These are phyloP conservation scores for Capsella bursapastoris DNA, from an alignment of 345 rosid genomes.

Conservation along the genomic window DNA sequence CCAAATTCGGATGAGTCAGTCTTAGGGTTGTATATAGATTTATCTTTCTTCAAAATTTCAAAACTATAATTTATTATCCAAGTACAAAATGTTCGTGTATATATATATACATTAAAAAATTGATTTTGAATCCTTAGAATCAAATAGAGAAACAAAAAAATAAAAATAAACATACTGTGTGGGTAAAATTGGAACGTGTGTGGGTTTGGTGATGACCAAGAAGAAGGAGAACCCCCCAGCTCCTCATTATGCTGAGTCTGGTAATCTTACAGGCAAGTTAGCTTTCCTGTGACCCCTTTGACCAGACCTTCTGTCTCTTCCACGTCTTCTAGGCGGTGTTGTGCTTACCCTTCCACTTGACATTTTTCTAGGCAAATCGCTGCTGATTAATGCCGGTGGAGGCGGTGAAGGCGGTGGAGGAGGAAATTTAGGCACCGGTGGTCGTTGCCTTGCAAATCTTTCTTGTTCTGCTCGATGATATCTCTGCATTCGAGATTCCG, in stretches of 20 bases:
- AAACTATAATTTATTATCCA: slow-evolving; percentile 44
- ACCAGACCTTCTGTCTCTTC: slow-evolving; percentile 62
- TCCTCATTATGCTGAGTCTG: slow-evolving; percentile 31
- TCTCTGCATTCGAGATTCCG: slow-evolving; percentile 57
- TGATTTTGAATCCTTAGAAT: slow-evolving; percentile 47
- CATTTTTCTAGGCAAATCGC: slow-evolving; percentile 46
- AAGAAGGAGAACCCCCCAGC: slow-evolving; percentile 21
- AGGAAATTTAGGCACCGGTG: slow-evolving; percentile 46
- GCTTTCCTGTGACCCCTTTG: slow-evolving; percentile 76
- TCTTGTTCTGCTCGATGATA: slow-evolving; percentile 68
- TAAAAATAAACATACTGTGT: slow-evolving; percentile 35
- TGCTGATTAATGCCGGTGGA: slow-evolving; percentile 45
- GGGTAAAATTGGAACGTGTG: slow-evolving; percentile 41
- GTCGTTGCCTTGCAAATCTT: slow-evolving; percentile 49
- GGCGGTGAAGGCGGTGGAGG: slow-evolving; percentile 57
- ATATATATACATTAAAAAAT: slow-evolving; percentile 49
- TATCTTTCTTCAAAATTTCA: slow-evolving; percentile 26
- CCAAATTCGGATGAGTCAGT: neutral
- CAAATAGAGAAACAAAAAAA: slow-evolving; percentile 39
- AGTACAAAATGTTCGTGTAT: slow-evolving; percentile 46
- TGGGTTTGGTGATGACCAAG: slow-evolving; percentile 22
- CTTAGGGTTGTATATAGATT: neutral
- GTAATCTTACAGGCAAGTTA: slow-evolving; percentile 36
- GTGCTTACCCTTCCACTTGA: slow-evolving; percentile 50
- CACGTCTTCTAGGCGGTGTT: slow-evolving; percentile 55